Evolutionary conservation across 78 protist genomes (phyloP).

Genomic region (Dictyostelium intermedium): DNA sequence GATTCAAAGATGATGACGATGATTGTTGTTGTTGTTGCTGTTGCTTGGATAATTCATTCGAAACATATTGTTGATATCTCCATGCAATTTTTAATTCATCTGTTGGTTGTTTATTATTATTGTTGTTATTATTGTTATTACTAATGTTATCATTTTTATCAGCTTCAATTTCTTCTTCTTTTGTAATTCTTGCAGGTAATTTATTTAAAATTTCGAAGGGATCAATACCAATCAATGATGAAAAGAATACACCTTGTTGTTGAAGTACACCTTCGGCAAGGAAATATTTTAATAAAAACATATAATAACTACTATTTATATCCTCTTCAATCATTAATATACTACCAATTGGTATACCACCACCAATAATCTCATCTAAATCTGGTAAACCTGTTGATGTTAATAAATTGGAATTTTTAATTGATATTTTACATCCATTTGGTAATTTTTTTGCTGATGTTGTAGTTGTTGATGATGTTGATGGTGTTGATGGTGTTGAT

Average conservation of each 20-base stretch:
- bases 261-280: constrained; percentile 76
- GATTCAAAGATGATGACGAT: not conserved
- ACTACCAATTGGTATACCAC: constrained; percentile 83
- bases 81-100: constrained; percentile 64
- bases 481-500: not conserved
- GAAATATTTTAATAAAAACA: constrained; percentile 73
- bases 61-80: constrained; percentile 64
- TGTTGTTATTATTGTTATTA: not conserved
- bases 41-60: constrained; percentile 8
- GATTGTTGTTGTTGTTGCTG: not conserved
- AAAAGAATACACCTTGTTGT: constrained; percentile 65
- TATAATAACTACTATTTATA: constrained; percentile 70
- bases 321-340: constrained; percentile 82
- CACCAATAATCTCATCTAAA: constrained; percentile 78
- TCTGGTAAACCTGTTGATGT: constrained; percentile 66
- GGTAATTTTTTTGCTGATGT: constrained; percentile 60
- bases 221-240: constrained; percentile 61
- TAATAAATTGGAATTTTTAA: constrained; percentile 72
- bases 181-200: constrained; percentile 54
- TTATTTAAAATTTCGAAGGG: constrained; percentile 70
- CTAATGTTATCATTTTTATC: constrained; percentile 17
- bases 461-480: not conserved
- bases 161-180: constrained; percentile 45
- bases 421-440: constrained; percentile 71
- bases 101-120: not conserved